Base-by-base conservation (phyloP, 306 rosid species). In the Luffa aegyptiaca region DNA sequence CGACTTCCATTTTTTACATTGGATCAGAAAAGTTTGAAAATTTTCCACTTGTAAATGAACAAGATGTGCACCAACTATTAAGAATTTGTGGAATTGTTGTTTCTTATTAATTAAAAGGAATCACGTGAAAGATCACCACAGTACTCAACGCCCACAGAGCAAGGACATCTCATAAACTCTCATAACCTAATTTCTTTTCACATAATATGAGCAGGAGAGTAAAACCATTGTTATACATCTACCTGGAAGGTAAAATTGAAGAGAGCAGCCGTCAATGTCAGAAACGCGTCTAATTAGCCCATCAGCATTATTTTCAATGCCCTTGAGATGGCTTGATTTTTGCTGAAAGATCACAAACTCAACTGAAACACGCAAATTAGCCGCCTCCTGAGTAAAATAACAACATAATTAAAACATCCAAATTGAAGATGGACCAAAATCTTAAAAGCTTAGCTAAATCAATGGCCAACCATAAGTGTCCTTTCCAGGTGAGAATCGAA, bases 331-430 rank as follows among this genome's bases (percentile, higher is more conserved):
- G 51, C 86, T 79, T 46, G 93, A 90, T 73, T 84, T 89, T 59
- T 79, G 90, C 85, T 92, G 90, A 87, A 92, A 85, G 64, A 89
- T 83, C 51, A 88, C 88, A 84, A 92, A 90, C 82, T 92, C 89
- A 58, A 92, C 92, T 10, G 93, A 86, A 85, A 90, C 90, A 79
- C 93, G 88, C 86, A 71, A 85, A 57, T 85, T 92, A 10, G 89
- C 93, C 9, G 91, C 97, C 78, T 88, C 92, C 97, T 92, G 83
- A 20, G 45, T 63, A 49, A 49, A 58, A 8, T 52, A 13, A 53
- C 57, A 33, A 71, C 56, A 31, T 37, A 61, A 64, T 35, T 52
- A 51, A 65, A 17, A 71, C 49, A 16, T 59, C 61, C 59, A 42
- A n/a, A 16, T 65, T 78, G 53, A 80, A 82, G 59, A 9, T 46